phyloP scores from a whole-genome alignment of 1,284 basidiomycete species.

The Cutaneotrichosporon spelunceum region DNA sequence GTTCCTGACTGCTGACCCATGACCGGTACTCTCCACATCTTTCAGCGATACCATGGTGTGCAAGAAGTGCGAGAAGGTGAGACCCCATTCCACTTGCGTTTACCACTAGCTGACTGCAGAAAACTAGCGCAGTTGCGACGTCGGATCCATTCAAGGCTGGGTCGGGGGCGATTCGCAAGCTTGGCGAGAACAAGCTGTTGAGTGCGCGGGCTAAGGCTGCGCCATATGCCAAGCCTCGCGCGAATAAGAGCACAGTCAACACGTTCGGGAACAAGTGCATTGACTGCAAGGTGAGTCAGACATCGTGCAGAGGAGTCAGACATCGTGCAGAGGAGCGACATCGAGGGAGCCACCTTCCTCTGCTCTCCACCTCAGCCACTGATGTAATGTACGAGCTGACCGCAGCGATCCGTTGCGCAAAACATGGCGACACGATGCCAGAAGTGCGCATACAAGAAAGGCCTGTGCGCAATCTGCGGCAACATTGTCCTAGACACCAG shows the following conservation, averaged over 20 bases:
- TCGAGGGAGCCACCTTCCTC: slow-evolving; percentile 3
- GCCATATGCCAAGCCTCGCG: slow-evolving; percentile 41
- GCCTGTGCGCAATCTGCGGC: slow-evolving; percentile 51
- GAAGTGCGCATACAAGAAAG: slow-evolving; percentile 53
- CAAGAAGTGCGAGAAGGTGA: slow-evolving; percentile 53
- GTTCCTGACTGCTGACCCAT: no score
- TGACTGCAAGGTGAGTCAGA: slow-evolving; percentile 47
- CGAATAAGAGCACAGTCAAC: slow-evolving; percentile 34
- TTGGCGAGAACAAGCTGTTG: slow-evolving; percentile 53
- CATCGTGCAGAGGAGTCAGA: neutral
- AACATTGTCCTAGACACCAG: slow-evolving; percentile 45
- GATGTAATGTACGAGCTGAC: slow-evolving; percentile 6
- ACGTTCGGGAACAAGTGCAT: slow-evolving; percentile 51
- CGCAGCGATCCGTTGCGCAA: slow-evolving; percentile 41
- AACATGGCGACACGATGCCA: slow-evolving; percentile 50
- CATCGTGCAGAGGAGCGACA: no score
- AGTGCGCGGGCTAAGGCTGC: slow-evolving; percentile 38
- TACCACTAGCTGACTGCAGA: slow-evolving; percentile 30
- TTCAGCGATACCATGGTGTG: slow-evolving; percentile 45
- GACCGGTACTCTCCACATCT: neutral
- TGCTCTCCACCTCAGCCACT: neutral
- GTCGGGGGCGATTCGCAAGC: slow-evolving; percentile 37
- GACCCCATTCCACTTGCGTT: slow-evolving; percentile 1
- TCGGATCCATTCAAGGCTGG: slow-evolving; percentile 46
- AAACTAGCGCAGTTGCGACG: slow-evolving; percentile 46